Percentiles rank a stretch among this genome's conserved stretches.
These are phyloP conservation scores for Narthecium ossifragum DNA, from an alignment of 106 monocot species.

Conservation along the genomic window DNA sequence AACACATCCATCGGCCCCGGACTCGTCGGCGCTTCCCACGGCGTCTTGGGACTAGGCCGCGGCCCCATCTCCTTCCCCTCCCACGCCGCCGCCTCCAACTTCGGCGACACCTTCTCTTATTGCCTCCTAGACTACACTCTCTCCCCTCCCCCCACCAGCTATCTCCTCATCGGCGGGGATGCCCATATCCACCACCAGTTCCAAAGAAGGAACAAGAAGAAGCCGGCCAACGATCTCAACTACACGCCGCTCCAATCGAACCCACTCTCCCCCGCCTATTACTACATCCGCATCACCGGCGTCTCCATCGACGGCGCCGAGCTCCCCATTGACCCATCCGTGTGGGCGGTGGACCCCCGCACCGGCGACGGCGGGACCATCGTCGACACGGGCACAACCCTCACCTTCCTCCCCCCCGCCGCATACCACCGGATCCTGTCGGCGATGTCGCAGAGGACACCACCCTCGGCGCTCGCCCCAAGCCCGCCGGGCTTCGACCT, in stretches of 20 bases:
- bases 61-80: conserved; percentile 48
- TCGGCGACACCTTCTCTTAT: conserved; percentile 42
- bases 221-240: not conserved
- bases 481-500: conserved; percentile 27
- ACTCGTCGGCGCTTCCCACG: conserved; percentile 13
- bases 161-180: conserved; percentile 32
- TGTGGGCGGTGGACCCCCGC: conserved; percentile 24
- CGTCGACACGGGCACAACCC: conserved; percentile 43
- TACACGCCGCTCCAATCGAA: conserved; percentile 35
- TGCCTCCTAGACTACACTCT: conserved; percentile 46
- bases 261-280: conserved; percentile 39
- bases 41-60: conserved; percentile 41
- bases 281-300: conserved; percentile 28
- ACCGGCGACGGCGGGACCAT: conserved; percentile 38
- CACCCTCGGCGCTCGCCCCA: not conserved
- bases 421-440: conserved; percentile 30
- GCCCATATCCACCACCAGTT: too few species aligned
- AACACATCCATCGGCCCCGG: conserved; percentile 15
- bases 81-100: conserved; percentile 10
- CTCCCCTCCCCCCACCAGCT: conserved; percentile 42
- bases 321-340: conserved; percentile 16
- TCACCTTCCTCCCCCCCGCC: conserved; percentile 30
- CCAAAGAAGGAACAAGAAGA: too few species aligned
- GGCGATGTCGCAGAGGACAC: conserved; percentile 16
- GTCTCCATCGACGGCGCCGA: conserved; percentile 15